Evolutionary conservation across 306 rosid genomes (phyloP).

Genomic region (Lathyrus tuberosus): DNA sequence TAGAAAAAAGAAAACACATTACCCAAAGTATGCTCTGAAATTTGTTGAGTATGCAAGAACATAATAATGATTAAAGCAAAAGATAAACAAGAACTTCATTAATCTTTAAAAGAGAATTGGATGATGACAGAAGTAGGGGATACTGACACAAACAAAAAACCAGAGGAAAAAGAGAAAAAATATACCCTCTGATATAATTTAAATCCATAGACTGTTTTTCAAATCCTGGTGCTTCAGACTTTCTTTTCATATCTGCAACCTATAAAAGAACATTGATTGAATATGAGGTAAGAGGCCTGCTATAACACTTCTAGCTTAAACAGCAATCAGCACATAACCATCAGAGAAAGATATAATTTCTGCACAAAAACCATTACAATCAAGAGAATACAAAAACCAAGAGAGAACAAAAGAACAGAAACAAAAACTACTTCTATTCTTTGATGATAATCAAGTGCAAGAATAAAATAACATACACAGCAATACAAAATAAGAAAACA

Average conservation of each 20-base stretch:
- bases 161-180: constrained; percentile 26
- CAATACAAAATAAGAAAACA: constrained; percentile 8
- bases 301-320: constrained; percentile 33
- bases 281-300: neutral
- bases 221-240: constrained; percentile 42
- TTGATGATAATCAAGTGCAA: constrained; percentile 19
- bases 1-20: constrained; percentile 35
- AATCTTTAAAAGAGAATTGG: constrained; percentile 19
- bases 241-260: constrained; percentile 48
- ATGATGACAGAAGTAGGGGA: constrained; percentile 2
- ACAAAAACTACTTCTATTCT: constrained; percentile 26
- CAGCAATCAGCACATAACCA: constrained; percentile 27
- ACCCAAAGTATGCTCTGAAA: constrained; percentile 37
- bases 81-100: constrained; percentile 11
- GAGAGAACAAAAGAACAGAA: constrained; percentile 17
- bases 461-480: constrained; percentile 27
- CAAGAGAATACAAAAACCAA: neutral
- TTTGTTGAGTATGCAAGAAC: constrained; percentile 20
- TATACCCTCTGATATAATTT: constrained; percentile 51
- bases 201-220: constrained; percentile 45
- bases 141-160: constrained; percentile 31
- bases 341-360: constrained; percentile 29
- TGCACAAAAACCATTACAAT: constrained; percentile 28
- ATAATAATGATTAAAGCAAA: constrained; percentile 12
- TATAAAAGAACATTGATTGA: constrained; percentile 39